These are phyloP conservation scores for Staphylotrichum longicolle DNA, from an alignment of 495 filamentous ascomycete genomes.

Conservation along the genomic window DNA sequence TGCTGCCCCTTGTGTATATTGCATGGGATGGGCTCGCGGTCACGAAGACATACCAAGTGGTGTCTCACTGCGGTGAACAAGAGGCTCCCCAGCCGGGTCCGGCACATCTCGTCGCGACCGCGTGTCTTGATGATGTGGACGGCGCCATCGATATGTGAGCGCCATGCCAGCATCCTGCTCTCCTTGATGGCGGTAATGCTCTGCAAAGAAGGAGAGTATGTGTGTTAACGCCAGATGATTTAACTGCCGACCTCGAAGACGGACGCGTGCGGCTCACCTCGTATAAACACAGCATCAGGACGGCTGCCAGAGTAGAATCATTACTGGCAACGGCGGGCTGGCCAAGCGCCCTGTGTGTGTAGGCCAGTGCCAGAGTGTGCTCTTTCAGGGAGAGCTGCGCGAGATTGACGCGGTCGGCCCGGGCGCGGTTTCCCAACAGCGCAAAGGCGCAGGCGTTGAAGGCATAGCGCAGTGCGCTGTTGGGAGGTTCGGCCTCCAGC, in stretches of 20 bases:
- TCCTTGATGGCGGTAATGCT: constrained; percentile 47
- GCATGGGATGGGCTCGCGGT: no score
- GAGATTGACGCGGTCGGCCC: constrained; percentile 30
- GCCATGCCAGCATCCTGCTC: constrained; percentile 49
- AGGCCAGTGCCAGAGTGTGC: constrained; percentile 52
- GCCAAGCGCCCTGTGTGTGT: constrained; percentile 54
- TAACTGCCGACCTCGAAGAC: not conserved
- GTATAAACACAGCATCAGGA: constrained; percentile 30
- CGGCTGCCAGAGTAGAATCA: constrained; percentile 29
- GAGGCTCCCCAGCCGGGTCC: constrained; percentile 42
- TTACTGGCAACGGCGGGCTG: constrained; percentile 38
- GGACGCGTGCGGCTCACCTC: constrained; percentile 18
- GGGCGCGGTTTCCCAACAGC: constrained; percentile 46
- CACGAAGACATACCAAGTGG: constrained; percentile 43
- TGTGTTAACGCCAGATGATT: not conserved
- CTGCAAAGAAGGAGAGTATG: constrained; percentile 20
- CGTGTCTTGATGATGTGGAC: constrained; percentile 50
- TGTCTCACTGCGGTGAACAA: constrained; percentile 51
- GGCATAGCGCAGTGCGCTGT: constrained; percentile 52
- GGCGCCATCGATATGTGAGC: constrained; percentile 54
- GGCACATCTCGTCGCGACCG: constrained; percentile 48
- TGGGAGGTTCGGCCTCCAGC: constrained; percentile 46
- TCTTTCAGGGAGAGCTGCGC: constrained; percentile 41
- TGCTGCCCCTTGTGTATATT: not conserved
- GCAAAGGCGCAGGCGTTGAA: constrained; percentile 61